Conservation (phyloP, 495 filamentous ascomycete species). For the Durotheca rogersii region DNA sequence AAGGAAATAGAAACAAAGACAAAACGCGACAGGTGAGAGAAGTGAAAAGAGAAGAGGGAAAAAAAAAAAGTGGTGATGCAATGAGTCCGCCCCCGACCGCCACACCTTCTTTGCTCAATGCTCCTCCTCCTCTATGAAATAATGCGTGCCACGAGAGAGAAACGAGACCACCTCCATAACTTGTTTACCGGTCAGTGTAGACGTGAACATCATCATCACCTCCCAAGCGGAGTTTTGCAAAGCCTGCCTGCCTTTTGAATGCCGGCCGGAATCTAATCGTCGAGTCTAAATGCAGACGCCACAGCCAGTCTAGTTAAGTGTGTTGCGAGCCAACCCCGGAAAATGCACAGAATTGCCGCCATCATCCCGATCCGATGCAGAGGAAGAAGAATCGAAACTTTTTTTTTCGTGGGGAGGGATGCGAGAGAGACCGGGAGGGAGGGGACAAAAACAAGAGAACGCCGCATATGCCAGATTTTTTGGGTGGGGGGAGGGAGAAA, state of each 20-base stretch:
- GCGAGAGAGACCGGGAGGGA: neutral
- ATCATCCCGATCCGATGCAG: constrained; percentile 48
- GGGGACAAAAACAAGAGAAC: constrained; percentile 20
- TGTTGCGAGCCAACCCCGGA: constrained; percentile 44
- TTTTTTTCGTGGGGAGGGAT: constrained; percentile 28
- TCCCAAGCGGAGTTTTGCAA: constrained; percentile 24
- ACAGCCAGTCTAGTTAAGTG: constrained; percentile 47
- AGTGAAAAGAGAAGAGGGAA: constrained; percentile 12
- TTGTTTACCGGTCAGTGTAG: constrained; percentile 24
- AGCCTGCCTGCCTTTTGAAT: constrained; percentile 25
- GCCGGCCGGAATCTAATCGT: constrained; percentile 36
- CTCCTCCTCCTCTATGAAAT: constrained; percentile 34
- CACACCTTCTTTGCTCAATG: constrained; percentile 29
- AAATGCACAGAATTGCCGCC: constrained; percentile 47
- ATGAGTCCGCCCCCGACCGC: constrained; percentile 22
- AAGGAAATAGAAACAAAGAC: no score
- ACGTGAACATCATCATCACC: constrained; percentile 38
- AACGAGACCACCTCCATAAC: constrained; percentile 30
- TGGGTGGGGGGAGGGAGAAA: no score
- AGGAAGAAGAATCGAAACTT: constrained; percentile 42
- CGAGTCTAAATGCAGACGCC: constrained; percentile 41
- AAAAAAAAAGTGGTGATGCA: constrained; percentile 21
- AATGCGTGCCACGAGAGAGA: constrained; percentile 30
- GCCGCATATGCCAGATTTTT: constrained; percentile 28
- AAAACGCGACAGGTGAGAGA: no score